Evolutionary conservation across 1,139 yeast species (phyloP), one percentile per base, ranked within the genome.

Genomic region (Hyphopichia buzzinii): DNA sequence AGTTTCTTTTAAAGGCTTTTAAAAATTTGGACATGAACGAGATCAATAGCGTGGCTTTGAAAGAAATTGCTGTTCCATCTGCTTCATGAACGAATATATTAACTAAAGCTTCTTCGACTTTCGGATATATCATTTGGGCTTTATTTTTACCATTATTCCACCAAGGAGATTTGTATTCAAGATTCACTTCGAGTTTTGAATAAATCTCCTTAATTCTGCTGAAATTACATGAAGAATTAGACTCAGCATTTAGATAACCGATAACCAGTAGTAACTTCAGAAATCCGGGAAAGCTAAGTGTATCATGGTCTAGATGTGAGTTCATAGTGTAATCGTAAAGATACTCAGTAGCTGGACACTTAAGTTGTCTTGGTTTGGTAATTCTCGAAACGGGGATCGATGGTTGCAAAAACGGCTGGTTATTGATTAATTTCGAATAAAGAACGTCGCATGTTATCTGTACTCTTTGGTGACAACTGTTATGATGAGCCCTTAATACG

Each of bases 181-280:
- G 23, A 10, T 10, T 7, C 23, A 6, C 8, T 19, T 19, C 23
- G 10, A 19, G 23, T 10, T 19, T 19, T 6, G 10, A 10, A 19
- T 7, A 19, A 6, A 10, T 19, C 10, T 19, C 8, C 10, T 19
- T 19, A 10, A 19, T 19, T 10, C 23, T 19, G 23, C 23, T 19
- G 23, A 29, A 21, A n/a, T 29, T 19, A n/a, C 12, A 10, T 8
- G 31, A 29, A 29, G 26, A 17, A 12, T 29, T 29, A 3, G 25
- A 5, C 3, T 8, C 25, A 17, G 31, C 25, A 17, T 8, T 5
- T n/a, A 21, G 5, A 21, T n/a, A 29, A 4, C 8, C 12, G 4
- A 10, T 5, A 3, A 29, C 17, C 13, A 5, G 6, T 4, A 29
- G 16, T 7, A 29, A 8, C 13, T 29, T 29, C 11, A 4, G 8